Conservation (phyloP, 2,329 filamentous ascomycete genomes). For the Verticillium nonalfalfae region DNA sequence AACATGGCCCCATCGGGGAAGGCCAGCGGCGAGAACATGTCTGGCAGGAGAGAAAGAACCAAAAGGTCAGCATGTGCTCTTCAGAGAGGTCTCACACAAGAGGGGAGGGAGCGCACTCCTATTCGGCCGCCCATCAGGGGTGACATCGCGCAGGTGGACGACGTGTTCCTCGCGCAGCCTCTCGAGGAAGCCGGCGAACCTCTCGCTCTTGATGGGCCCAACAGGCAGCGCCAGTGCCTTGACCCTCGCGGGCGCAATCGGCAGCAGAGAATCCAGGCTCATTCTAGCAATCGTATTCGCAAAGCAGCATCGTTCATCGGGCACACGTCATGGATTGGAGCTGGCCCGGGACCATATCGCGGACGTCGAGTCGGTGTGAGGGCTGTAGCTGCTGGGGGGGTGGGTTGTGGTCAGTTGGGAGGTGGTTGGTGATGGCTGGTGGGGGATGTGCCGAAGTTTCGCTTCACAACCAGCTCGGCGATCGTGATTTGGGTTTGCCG, state of each 20-base stretch:
- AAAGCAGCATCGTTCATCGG: slow-evolving; percentile 12
- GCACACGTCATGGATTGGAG: not conserved
- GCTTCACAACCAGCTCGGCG: not conserved
- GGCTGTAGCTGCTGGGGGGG: not conserved
- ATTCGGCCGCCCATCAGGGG: slow-evolving; percentile 75
- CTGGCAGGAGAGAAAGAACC: slow-evolving; percentile 35
- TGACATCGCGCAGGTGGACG: slow-evolving; percentile 80
- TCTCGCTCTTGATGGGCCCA: slow-evolving; percentile 75
- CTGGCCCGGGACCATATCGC: not conserved
- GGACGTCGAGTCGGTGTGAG: not conserved
- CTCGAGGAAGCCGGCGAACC: slow-evolving; percentile 73
- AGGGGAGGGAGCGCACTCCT: slow-evolving; percentile 56
- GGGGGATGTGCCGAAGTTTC: too few relatives aligned
- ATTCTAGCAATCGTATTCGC: slow-evolving; percentile 52
- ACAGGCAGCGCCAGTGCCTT: slow-evolving; percentile 82
- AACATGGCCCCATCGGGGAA: slow-evolving; percentile 82
- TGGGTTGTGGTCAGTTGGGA: not conserved
- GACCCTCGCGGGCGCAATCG: slow-evolving; percentile 85
- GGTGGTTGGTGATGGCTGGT: not conserved
- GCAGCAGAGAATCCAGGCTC: slow-evolving; percentile 83
- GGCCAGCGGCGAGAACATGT: slow-evolving; percentile 87
- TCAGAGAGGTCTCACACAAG: not conserved
- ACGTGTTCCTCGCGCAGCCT: slow-evolving; percentile 74
- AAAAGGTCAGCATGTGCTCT: not conserved
- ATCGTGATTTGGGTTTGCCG: not conserved